phyloP scores from a whole-genome alignment of 2,329 filamentous ascomycete genomes.

The Calonectria ilicicola region DNA sequence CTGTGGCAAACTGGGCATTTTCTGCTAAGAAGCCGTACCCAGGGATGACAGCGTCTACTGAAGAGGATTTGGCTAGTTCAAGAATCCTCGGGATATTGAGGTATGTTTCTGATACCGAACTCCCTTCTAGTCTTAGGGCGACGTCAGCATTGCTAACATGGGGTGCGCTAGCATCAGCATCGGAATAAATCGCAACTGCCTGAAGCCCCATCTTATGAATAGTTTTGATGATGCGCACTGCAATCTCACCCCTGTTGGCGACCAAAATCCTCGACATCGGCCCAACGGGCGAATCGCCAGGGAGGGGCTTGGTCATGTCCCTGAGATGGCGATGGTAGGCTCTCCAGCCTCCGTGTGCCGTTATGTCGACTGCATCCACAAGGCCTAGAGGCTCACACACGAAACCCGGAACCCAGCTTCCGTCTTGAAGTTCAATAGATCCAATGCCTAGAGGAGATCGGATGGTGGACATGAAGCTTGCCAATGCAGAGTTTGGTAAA shows the following conservation, averaged over 20 bases:
- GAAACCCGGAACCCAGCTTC: slow-evolving; percentile 50
- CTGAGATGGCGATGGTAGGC: slow-evolving; percentile 34
- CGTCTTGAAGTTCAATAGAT: slow-evolving; percentile 48
- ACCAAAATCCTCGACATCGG: slow-evolving; percentile 62
- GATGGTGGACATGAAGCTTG: slow-evolving; percentile 48
- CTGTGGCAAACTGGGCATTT: slow-evolving; percentile 69
- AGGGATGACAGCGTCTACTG: slow-evolving; percentile 70
- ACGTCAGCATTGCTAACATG: slow-evolving; percentile 77
- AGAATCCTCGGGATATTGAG: slow-evolving; percentile 74
- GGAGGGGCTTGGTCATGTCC: neutral
- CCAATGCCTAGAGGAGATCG: slow-evolving; percentile 50
- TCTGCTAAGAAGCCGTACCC: slow-evolving; percentile 77
- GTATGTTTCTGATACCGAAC: slow-evolving; percentile 61
- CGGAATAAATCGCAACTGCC: slow-evolving; percentile 78
- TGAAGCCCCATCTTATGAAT: slow-evolving; percentile 74
- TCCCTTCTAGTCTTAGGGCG: slow-evolving; percentile 72
- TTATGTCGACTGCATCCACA: slow-evolving; percentile 47
- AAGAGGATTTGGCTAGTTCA: slow-evolving; percentile 60
- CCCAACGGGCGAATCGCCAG: neutral
- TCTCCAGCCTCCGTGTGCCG: slow-evolving; percentile 47
- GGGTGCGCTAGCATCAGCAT: slow-evolving; percentile 69
- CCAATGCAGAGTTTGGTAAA: slow-evolving; percentile 44
- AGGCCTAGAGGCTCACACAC: slow-evolving; percentile 52
- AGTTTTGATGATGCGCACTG: slow-evolving; percentile 76
- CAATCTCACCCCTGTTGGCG: slow-evolving; percentile 74